Conservation (phyloP, 2,329 filamentous ascomycete species). For the Diaporthe destruens region DNA sequence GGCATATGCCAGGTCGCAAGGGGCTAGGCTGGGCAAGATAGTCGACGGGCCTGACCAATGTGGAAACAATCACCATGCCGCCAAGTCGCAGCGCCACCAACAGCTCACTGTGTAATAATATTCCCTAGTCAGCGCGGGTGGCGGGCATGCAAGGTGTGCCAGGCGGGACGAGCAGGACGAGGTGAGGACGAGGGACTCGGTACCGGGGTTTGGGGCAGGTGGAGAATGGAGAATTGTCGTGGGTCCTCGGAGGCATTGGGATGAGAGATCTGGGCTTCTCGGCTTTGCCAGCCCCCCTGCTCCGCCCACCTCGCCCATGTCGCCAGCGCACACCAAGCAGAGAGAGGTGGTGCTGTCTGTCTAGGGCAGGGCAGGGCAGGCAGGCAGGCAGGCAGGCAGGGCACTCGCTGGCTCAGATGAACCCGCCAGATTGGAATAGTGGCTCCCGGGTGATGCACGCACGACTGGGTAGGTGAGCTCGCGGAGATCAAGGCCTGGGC, state of each 20-base stretch:
- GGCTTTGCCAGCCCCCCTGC: background rate
- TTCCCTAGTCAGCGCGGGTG: background rate
- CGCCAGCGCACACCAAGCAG: background rate
- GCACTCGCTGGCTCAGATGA: background rate
- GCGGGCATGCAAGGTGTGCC: background rate
- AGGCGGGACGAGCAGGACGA: background rate
- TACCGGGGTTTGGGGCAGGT: background rate
- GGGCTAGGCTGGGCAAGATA: slow-evolving; percentile 10
- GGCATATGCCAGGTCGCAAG: background rate
- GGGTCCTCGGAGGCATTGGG: slow-evolving; percentile 17
- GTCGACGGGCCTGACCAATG: slow-evolving; percentile 8
- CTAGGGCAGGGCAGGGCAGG: too few species aligned
- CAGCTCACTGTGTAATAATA: background rate
- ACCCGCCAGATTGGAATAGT: slow-evolving; percentile 28
- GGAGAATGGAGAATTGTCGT: background rate
- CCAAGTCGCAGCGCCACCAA: slow-evolving; percentile 20
- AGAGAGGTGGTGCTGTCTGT: too few species aligned
- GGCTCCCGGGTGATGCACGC: slow-evolving; percentile 13
- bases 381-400: background rate
- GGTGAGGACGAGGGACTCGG: too few species aligned
- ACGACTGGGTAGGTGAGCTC: background rate
- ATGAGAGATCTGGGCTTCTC: slow-evolving; percentile 3
- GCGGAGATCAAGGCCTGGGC: slow-evolving; percentile 25
- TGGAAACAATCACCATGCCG: slow-evolving; percentile 28
- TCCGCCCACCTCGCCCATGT: background rate